phyloP scores from a whole-genome alignment of 257 asterid genomes.

The Salvia splendens region DNA sequence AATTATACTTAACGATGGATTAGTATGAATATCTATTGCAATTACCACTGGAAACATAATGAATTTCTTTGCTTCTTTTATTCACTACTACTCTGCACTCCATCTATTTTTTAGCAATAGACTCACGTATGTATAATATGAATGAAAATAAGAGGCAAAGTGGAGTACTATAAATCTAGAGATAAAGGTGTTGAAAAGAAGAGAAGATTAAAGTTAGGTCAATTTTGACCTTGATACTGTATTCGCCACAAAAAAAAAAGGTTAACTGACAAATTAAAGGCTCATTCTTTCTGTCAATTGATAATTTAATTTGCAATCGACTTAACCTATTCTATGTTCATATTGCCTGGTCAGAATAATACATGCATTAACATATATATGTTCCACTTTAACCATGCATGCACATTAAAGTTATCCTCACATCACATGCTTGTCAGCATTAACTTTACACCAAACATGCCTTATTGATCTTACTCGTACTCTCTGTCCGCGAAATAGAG shows the following conservation, averaged over 20 bases:
- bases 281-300: not conserved
- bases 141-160: not conserved
- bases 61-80: too few species aligned
- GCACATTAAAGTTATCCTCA: not conserved
- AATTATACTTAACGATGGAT: too few species aligned
- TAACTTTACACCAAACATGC: not conserved
- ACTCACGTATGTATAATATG: too few species aligned
- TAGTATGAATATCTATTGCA: too few species aligned
- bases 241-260: not conserved
- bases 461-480: not conserved
- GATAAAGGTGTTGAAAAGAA: not conserved
- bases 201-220: constrained; percentile 1
- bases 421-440: constrained; percentile 2
- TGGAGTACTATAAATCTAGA: not conserved
- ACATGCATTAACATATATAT: not conserved
- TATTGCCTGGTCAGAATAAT: not conserved
- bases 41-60: too few species aligned
- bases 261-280: constrained; percentile 4
- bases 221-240: constrained; percentile 21
- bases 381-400: constrained; percentile 31
- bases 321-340: not conserved
- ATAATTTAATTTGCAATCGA: not conserved
- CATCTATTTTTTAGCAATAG: too few species aligned
- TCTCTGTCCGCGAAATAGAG: too few species aligned
- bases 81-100: too few species aligned